phyloP scores from a whole-genome alignment of 495 filamentous ascomycete genomes.

The Neurospora sp. region DNA sequence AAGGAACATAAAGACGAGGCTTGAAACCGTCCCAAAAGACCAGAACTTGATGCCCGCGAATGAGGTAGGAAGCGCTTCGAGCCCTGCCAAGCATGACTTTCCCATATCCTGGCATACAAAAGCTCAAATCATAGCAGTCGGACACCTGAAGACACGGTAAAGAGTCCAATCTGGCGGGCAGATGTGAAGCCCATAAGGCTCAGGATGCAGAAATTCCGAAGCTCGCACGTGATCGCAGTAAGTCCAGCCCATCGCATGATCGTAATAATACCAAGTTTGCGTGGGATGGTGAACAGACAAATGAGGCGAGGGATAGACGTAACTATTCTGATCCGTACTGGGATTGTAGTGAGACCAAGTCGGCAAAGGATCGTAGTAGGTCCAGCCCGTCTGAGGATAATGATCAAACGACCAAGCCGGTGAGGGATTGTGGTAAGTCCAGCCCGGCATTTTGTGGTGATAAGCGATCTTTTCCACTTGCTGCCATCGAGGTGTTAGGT shows the following conservation, averaged over 20 bases:
- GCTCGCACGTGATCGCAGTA: neutral
- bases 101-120: neutral
- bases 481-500: neutral
- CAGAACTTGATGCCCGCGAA: no score
- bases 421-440: neutral
- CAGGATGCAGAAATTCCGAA: neutral
- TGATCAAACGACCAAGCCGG: neutral
- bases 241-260: neutral
- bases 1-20: neutral
- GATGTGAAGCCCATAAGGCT: neutral
- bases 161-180: neutral
- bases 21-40: neutral
- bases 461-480: neutral
- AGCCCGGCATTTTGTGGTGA: neutral
- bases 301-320: neutral
- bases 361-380: neutral
- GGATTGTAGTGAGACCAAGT: neutral
- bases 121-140: neutral
- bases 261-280: neutral
- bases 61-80: no score
- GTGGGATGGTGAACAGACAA: neutral
- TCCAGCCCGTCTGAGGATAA: neutral
- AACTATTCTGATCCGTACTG: fast-evolving
- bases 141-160: neutral
- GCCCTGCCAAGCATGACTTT: neutral